Evolutionary conservation across 306 rosid genomes (phyloP).

Genomic region (Cotoneaster glaucophyllus): DNA sequence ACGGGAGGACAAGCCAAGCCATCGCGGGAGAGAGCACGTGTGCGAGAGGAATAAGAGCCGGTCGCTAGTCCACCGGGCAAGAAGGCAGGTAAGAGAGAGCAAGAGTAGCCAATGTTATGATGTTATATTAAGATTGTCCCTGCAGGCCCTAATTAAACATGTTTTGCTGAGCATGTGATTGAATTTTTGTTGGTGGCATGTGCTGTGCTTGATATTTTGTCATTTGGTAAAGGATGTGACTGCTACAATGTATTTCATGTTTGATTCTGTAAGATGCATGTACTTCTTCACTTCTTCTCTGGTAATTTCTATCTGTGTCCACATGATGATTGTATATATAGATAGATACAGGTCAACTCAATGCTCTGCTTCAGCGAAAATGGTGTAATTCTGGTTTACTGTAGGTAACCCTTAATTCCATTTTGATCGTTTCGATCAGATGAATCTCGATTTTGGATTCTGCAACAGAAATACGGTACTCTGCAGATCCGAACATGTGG

Average conservation of each 20-base stretch:
- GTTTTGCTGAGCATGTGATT: not conserved
- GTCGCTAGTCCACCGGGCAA: not conserved
- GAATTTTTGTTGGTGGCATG: not conserved
- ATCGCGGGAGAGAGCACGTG: not conserved
- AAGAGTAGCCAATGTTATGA: not conserved
- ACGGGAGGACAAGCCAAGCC: not conserved
- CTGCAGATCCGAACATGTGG: not conserved
- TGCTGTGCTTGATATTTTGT: not conserved
- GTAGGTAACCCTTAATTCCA: not conserved
- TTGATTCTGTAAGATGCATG: not conserved
- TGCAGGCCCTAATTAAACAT: not conserved
- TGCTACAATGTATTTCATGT: not conserved
- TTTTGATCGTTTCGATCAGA: not conserved
- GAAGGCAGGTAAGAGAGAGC: not conserved
- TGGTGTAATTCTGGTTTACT: not conserved
- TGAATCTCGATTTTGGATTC: not conserved
- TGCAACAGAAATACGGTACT: not conserved
- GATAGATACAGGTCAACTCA: too few species aligned
- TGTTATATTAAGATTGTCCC: not conserved
- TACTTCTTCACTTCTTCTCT: not conserved
- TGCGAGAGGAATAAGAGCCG: not conserved
- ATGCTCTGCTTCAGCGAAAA: too few species aligned
- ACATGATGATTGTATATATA: not conserved
- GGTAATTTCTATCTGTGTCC: not conserved
- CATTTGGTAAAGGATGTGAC: conserved; percentile 2